These are phyloP conservation scores for Dothiorella sarmentorum DNA, from an alignment of 2,329 filamentous ascomycete genomes.

Conservation along the genomic window DNA sequence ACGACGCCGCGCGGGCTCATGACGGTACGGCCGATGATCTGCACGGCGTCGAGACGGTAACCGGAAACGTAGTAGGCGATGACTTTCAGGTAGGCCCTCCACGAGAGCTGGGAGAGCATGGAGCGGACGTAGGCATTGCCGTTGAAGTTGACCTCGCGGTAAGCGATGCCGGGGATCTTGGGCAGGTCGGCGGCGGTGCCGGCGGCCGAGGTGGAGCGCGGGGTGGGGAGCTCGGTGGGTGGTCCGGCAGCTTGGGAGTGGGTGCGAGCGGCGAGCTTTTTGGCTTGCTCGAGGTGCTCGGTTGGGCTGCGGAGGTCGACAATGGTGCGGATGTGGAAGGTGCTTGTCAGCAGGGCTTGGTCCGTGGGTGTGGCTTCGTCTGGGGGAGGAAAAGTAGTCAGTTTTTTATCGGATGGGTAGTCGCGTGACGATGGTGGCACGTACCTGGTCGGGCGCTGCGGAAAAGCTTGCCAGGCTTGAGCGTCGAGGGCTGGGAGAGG, in stretches of 20 bases:
- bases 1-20: slow-evolving; percentile 70
- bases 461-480: slow-evolving; percentile 31
- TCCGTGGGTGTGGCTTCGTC: slow-evolving; percentile 71
- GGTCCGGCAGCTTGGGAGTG: slow-evolving; percentile 33
- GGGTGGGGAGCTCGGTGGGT: slow-evolving; percentile 26
- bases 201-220: slow-evolving; percentile 35
- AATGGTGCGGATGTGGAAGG: slow-evolving; percentile 65
- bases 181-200: slow-evolving; percentile 49
- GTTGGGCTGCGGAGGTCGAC: slow-evolving; percentile 78
- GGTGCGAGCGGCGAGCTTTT: slow-evolving; percentile 51
- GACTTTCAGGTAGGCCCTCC: slow-evolving; percentile 62
- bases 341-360: slow-evolving; percentile 54
- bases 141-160: slow-evolving; percentile 69
- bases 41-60: slow-evolving; percentile 66
- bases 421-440: neutral
- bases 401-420: neutral
- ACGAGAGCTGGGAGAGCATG: slow-evolving; percentile 65
- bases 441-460: slow-evolving; percentile 36
- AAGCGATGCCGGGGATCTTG: slow-evolving; percentile 61
- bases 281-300: slow-evolving; percentile 66
- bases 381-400: slow-evolving; percentile 27
- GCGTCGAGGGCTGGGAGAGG: neutral
- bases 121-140: slow-evolving; percentile 67
- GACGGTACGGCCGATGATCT: slow-evolving; percentile 64
- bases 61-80: slow-evolving; percentile 62